Conservation (phyloP, 371 early-diverging fungal genomes). For the Basidiobolus heterosporus region DNA sequence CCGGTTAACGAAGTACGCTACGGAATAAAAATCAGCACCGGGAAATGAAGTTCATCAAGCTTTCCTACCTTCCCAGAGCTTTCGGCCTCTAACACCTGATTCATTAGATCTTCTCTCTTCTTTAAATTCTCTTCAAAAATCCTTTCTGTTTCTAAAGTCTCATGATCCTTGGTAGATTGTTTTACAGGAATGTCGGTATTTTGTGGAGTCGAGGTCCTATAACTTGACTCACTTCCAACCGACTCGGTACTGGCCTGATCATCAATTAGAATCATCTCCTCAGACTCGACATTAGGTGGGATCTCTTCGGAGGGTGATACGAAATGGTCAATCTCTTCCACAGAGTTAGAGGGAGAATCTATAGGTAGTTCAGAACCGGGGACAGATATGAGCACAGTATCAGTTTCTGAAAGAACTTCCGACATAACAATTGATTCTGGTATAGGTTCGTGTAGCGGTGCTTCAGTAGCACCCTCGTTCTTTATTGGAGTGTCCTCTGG, state of each 20-base stretch:
- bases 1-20: constrained; percentile 11
- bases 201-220: no score
- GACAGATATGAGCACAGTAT: not conserved
- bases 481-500: not conserved
- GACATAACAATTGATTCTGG: not conserved
- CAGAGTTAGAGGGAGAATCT: not conserved
- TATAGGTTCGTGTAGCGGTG: not conserved
- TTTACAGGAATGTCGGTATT: not conserved
- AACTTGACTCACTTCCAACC: no score
- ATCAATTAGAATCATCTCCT: constrained; percentile 1
- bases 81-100: not conserved
- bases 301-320: constrained; percentile 1
- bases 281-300: constrained; percentile 1
- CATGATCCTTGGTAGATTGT: constrained; percentile 1
- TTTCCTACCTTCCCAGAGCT: not conserved
- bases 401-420: not conserved
- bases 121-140: not conserved
- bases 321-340: constrained; percentile 1
- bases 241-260: no score
- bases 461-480: not conserved
- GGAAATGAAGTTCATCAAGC: not conserved
- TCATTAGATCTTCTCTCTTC: constrained; percentile 1
- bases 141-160: not conserved
- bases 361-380: not conserved
- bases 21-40: not conserved